Conservation (phyloP, 331 rosid genomes). For the Malus hybrid region DNA sequence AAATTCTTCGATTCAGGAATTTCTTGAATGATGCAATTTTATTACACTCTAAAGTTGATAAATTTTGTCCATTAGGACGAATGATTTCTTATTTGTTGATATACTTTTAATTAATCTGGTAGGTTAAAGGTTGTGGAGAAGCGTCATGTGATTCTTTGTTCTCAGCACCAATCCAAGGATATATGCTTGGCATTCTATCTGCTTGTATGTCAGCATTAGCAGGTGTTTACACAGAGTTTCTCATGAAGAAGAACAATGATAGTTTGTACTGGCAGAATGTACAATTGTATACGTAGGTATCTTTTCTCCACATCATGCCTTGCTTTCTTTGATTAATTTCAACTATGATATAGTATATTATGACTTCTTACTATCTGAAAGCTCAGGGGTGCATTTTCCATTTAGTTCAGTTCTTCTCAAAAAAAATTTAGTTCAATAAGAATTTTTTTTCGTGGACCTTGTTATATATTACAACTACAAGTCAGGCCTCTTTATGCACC, state of each 20-base stretch:
- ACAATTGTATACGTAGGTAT: conserved; percentile 90
- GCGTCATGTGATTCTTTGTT: conserved; percentile 76
- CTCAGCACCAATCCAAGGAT: conserved; percentile 92
- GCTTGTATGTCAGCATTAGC: conserved; percentile 98
- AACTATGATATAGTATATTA: not conserved
- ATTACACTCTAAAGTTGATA: not conserved
- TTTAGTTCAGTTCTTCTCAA: not conserved
- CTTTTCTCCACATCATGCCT: conserved; percentile 16
- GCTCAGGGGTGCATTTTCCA: not conserved
- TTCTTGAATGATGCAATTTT: not conserved
- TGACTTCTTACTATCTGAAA: not conserved
- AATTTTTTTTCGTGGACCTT: not conserved
- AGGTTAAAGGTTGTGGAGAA: conserved; percentile 96
- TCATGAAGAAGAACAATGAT: conserved; percentile 97
- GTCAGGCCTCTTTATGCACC: not conserved
- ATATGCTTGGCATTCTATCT: conserved; percentile 75
- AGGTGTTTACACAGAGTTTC: conserved; percentile 90
- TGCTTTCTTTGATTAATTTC: not conserved
- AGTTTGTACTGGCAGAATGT: conserved; percentile 98
- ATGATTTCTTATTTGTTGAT: not conserved
- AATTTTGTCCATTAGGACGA: not conserved
- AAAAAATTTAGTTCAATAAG: not conserved
- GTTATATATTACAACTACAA: not conserved
- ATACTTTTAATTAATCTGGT: conserved; percentile 10
- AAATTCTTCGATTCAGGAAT: not conserved